phyloP scores from a whole-genome alignment of 108 stramenopile species.

The Cyclotella atomus region DNA sequence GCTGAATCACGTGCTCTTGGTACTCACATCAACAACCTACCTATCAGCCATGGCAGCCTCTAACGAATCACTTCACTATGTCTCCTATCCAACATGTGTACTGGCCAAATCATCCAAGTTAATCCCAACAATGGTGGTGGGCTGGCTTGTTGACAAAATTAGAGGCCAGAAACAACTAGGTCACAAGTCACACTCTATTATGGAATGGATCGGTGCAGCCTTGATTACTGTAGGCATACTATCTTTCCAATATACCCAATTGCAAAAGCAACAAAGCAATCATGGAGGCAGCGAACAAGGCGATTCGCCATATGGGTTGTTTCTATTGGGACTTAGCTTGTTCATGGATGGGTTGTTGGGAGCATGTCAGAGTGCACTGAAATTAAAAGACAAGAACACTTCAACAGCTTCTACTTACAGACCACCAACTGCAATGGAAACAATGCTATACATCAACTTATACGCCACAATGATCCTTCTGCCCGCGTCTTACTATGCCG shows the following conservation, averaged over 20 bases:
- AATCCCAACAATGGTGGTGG: constrained; percentile 92
- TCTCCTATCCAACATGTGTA: constrained; percentile 91
- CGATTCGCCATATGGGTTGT: constrained; percentile 72
- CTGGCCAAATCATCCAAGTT: constrained; percentile 95
- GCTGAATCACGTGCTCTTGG: constrained; percentile 55
- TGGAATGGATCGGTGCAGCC: constrained; percentile 80
- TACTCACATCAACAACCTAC: constrained; percentile 60
- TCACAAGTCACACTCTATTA: constrained; percentile 42
- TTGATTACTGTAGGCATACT: constrained; percentile 80
- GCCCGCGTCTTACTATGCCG: constrained; percentile 68
- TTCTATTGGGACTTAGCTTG: constrained; percentile 64
- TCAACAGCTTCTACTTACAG: constrained; percentile 12
- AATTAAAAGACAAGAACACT: constrained; percentile 18
- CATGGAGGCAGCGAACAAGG: constrained; percentile 16
- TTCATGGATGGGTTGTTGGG: constrained; percentile 81
- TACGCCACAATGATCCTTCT: constrained; percentile 72
- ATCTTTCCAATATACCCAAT: constrained; percentile 71
- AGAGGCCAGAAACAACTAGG: constrained; percentile 5
- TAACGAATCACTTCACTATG: constrained; percentile 83
- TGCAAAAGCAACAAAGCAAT: constrained; percentile 46
- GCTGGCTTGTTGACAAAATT: constrained; percentile 59
- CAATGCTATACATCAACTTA: constrained; percentile 80
- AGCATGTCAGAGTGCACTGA: constrained; percentile 76
- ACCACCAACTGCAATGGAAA: constrained; percentile 81
- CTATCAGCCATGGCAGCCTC: constrained; percentile 78